These are phyloP conservation scores for Conringia planisiliqua DNA, from an alignment of 345 rosid species.

Conservation along the genomic window DNA sequence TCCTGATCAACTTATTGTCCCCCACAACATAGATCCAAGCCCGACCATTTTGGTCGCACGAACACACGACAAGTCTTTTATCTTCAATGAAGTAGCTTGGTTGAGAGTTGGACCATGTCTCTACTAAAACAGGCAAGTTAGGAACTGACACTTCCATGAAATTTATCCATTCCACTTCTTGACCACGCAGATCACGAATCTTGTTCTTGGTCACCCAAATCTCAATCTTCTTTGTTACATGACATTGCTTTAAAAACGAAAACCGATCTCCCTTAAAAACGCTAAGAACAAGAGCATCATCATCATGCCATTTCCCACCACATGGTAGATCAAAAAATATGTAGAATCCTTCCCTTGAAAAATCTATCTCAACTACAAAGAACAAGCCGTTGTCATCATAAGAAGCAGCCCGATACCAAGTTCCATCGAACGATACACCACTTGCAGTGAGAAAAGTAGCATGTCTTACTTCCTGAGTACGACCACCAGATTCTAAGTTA, in stretches of 20 bases:
- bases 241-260: not conserved
- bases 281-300: not conserved
- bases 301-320: not conserved
- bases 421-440: not conserved
- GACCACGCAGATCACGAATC: too few species aligned
- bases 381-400: not conserved
- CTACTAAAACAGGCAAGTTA: not conserved
- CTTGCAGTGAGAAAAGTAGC: not conserved
- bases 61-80: not conserved
- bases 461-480: not conserved
- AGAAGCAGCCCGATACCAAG: not conserved
- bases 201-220: too few species aligned
- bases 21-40: too few species aligned
- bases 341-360: not conserved
- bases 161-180: not conserved
- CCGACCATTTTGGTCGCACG: too few species aligned
- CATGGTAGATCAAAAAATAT: not conserved
- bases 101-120: not conserved
- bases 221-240: too few species aligned
- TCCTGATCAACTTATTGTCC: too few species aligned
- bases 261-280: not conserved
- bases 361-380: not conserved
- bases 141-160: not conserved
- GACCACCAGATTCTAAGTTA: not conserved
- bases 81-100: not conserved